Conservation (phyloP, 2,329 filamentous ascomycete genomes). For the Colletotrichum liaoningense region DNA sequence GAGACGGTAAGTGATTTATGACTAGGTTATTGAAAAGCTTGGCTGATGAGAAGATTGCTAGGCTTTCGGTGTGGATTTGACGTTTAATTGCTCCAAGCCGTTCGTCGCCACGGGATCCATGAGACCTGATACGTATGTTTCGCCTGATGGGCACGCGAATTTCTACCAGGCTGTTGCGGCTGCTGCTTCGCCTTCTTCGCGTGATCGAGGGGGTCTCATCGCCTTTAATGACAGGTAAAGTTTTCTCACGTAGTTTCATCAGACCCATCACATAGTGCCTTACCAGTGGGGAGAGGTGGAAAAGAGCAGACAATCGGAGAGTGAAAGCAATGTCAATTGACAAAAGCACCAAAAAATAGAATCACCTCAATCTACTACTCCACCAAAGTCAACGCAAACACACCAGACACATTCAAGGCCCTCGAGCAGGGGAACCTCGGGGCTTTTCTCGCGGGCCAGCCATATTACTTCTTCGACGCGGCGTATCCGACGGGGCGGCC, state of each 20-base stretch:
- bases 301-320: no score
- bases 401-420: constrained; percentile 64
- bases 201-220: constrained; percentile 60
- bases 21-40: background rate
- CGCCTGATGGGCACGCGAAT: constrained; percentile 64
- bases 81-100: constrained; percentile 63
- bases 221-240: constrained; percentile 57
- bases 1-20: constrained; percentile 51
- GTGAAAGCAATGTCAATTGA: no score
- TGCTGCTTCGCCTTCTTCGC: constrained; percentile 53
- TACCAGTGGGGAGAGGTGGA: no score
- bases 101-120: constrained; percentile 65
- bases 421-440: constrained; percentile 62
- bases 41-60: background rate
- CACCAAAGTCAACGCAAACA: constrained; percentile 65
- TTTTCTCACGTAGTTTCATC: no score
- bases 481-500: constrained; percentile 54
- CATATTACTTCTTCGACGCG: constrained; percentile 64
- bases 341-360: background rate
- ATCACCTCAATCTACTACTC: constrained; percentile 64
- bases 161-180: constrained; percentile 64
- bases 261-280: no score
- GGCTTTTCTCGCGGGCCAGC: constrained; percentile 62
- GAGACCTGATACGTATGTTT: constrained; percentile 64
- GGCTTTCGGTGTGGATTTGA: constrained; percentile 64